A percentile compares a stretch with the other conserved stretches of the same genome.
Conservation (phyloP, 225 moss, liverwort and hornwort genomes). For the Polytrichum formosum region DNA sequence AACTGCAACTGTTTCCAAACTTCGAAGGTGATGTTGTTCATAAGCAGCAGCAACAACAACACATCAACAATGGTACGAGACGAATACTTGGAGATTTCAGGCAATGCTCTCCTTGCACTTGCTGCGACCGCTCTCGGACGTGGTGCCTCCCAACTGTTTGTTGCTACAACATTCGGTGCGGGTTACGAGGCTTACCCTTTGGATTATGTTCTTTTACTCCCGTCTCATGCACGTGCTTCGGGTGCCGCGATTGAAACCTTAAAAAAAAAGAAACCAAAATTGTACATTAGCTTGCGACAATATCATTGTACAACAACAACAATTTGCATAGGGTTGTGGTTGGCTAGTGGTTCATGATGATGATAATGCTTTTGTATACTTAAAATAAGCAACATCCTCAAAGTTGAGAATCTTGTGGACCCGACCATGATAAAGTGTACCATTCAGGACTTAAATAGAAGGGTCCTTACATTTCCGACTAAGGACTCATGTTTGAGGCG, state of each 20-base stretch:
- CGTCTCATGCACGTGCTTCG: constrained; percentile 43
- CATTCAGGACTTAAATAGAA: too few relatives aligned
- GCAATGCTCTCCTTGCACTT: constrained; percentile 47
- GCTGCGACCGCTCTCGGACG: constrained; percentile 33
- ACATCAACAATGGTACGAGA: constrained; percentile 14
- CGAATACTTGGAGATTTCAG: constrained; percentile 30
- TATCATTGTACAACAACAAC: background rate
- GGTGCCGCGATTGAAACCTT: constrained; percentile 20
- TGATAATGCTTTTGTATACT: constrained; percentile 6
- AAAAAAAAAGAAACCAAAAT: background rate
- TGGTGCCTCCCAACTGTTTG: constrained; percentile 48
- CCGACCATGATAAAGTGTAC: too few relatives aligned
- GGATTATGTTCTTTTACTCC: constrained; percentile 48
- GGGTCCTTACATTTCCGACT: too few relatives aligned
- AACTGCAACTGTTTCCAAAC: constrained; percentile 31
- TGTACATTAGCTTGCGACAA: background rate
- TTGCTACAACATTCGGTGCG: constrained; percentile 51
- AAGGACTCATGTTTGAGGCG: too few relatives aligned
- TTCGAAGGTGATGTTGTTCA: constrained; percentile 15
- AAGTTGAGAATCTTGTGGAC: constrained; percentile 18
- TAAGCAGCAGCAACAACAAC: background rate
- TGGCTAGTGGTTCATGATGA: background rate
- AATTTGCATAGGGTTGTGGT: background rate
- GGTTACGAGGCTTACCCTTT: constrained; percentile 35
- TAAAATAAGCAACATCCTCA: constrained; percentile 34